These are phyloP conservation scores for Arthroderma uncinatum DNA, from an alignment of 2,329 filamentous ascomycete genomes.

Conservation along the genomic window DNA sequence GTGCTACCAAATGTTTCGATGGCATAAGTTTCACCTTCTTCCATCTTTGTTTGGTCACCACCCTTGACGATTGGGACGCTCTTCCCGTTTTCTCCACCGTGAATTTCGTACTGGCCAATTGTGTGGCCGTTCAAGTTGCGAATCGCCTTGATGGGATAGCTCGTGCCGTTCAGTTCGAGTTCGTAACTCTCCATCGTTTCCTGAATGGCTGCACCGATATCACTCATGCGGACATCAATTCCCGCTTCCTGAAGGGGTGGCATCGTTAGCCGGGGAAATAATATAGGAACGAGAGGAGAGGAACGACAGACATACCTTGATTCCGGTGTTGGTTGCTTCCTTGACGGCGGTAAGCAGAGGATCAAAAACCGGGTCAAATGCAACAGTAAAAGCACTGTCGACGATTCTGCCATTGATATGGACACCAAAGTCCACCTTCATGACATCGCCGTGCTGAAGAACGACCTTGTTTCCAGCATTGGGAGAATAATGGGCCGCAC, in stretches of 20 bases:
- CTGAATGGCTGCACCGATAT: constrained; percentile 74
- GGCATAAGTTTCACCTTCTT: constrained; percentile 89
- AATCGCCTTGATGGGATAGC: constrained; percentile 71
- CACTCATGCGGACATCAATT: constrained; percentile 79
- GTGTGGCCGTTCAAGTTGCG: constrained; percentile 83
- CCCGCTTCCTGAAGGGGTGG: constrained; percentile 55
- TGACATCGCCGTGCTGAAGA: constrained; percentile 54
- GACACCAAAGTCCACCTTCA: constrained; percentile 64
- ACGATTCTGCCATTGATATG: constrained; percentile 61
- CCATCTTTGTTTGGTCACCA: constrained; percentile 86
- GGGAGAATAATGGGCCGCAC: constrained; percentile 75
- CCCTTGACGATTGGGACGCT: constrained; percentile 89
- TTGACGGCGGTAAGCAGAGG: constrained; percentile 55
- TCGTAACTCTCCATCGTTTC: constrained; percentile 92
- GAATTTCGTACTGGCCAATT: constrained; percentile 79
- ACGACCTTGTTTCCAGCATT: constrained; percentile 75
- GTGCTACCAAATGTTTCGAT: constrained; percentile 95
- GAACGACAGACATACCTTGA: constrained; percentile 41
- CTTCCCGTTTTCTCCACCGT: constrained; percentile 78
- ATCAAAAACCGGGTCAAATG: constrained; percentile 58
- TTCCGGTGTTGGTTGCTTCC: constrained; percentile 61
- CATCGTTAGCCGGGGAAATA: not conserved
- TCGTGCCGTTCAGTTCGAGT: constrained; percentile 67
- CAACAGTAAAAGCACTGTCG: constrained; percentile 59
- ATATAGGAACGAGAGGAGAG: not conserved